A percentile compares a stretch with the other conserved stretches of the same genome.
phyloP scores from a whole-genome alignment of 306 rosid genomes.

The Quercus engelmannii region DNA sequence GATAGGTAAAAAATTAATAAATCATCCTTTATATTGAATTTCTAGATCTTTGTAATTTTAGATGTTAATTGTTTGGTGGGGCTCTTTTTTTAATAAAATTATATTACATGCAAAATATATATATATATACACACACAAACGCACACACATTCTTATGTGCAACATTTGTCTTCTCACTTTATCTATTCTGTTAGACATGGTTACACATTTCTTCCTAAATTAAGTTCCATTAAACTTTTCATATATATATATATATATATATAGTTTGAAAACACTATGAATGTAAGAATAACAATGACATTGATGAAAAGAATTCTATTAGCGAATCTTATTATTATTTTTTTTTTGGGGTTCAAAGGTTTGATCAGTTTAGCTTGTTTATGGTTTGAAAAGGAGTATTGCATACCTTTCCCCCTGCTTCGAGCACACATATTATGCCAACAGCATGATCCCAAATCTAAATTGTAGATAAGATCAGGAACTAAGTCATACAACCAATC shows the following conservation, averaged over 20 bases:
- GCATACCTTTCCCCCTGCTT: constrained; percentile 41
- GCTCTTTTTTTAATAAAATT: too few species aligned
- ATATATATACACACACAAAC: too few species aligned
- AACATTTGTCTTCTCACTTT: background rate
- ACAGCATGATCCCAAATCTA: constrained; percentile 63
- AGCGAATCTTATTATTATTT: too few species aligned
- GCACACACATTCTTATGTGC: too few species aligned
- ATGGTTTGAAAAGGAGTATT: background rate
- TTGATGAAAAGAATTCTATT: background rate
- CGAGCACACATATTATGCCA: constrained; percentile 57
- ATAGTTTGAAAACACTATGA: background rate
- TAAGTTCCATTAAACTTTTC: background rate
- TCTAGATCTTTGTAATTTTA: too few species aligned
- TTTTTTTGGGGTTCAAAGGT: background rate
- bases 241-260: background rate
- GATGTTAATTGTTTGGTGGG: too few species aligned
- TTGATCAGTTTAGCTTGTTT: background rate
- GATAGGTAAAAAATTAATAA: too few species aligned
- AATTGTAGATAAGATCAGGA: background rate
- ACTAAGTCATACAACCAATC: background rate
- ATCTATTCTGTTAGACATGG: background rate
- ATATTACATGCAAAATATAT: too few species aligned
- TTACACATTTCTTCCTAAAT: background rate
- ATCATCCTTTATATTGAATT: too few species aligned
- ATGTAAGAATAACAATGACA: background rate